Percentiles rank a stretch among this genome's conserved stretches.
Evolutionary conservation across 2,329 filamentous ascomycete genomes (phyloP).

Genomic region (Trichophyton benhamiae): DNA sequence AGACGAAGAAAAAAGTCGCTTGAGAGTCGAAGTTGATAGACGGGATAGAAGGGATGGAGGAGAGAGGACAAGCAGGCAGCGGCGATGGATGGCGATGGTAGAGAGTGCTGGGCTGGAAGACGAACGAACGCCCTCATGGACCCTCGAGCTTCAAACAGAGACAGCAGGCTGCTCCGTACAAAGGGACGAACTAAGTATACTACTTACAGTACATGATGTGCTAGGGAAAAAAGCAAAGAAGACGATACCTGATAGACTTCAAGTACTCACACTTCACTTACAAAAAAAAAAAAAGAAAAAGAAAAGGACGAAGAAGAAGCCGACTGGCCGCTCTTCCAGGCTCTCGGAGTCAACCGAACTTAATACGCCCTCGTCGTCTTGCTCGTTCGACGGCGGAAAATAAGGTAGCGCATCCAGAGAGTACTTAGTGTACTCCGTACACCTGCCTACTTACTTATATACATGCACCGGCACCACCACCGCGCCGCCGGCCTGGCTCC

Average conservation of each 20-base stretch:
- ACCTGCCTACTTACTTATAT: not conserved
- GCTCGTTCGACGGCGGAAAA: not conserved
- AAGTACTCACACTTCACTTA: too few relatives aligned
- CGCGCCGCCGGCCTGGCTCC: not conserved
- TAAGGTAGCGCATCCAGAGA: not conserved
- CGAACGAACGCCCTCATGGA: too few relatives aligned
- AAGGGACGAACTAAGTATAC: too few relatives aligned
- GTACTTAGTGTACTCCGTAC: not conserved
- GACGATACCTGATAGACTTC: too few relatives aligned
- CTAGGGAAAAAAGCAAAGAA: too few relatives aligned
- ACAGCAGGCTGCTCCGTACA: too few relatives aligned
- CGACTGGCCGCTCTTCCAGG: constrained; percentile 4
- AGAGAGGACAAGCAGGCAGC: too few relatives aligned
- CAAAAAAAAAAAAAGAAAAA: not conserved
- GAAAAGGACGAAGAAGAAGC: constrained; percentile 15
- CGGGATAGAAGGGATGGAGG: too few relatives aligned
- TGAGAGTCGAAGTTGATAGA: constrained; percentile 13
- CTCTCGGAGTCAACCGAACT: constrained; percentile 2
- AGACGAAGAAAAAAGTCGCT: constrained; percentile 2
- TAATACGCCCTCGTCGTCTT: not conserved
- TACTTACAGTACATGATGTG: too few relatives aligned
- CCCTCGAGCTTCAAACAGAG: too few relatives aligned
- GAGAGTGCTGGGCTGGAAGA: too few relatives aligned
- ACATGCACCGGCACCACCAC: not conserved
- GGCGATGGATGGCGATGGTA: too few relatives aligned